Evolutionary conservation across 768 basidiomycete species (phyloP), one percentile per base, ranked within the genome.

Genomic region (Krasilnikovozyma curviuscula): DNA sequence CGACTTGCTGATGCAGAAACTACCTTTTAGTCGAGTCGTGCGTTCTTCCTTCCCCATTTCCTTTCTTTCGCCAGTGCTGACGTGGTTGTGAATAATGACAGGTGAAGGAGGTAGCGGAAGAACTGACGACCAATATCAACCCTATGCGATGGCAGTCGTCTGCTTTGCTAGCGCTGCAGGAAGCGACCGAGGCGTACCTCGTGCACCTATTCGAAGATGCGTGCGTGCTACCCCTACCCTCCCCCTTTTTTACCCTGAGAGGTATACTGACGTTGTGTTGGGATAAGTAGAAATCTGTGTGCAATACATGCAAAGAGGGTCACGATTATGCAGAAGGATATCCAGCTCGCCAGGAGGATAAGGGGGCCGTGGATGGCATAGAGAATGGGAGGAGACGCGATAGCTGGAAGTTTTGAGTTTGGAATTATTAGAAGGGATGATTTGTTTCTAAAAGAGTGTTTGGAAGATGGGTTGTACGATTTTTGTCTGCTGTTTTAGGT

Each of bases 161-260:
- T 5, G 93, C 93, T 5, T 71, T 98, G 48, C 61, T 88, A 58
- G 93, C 93, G 2, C 65, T 98, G 53, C 93, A 98, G 59, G 93
- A 98, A 65, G 93, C 93, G 12, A 85, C 88, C 21, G 88, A 93
- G 64, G 85, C 88, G 13, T 93, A 75, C 58, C 70, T 97, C 16
- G 84, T 98, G 18, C 89, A 97, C 67, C 67, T 97, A 37, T 97
- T 98, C 54, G 93, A 98, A 66, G 93, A 98, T 66, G 86, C 91
- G 84, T 95, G 65, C 69, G 88, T 83, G n/a, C 28, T 28, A 8
- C 9, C 2, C 40, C 34, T 19, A 24, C 24, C 5, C 35, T 21
- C 21, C n/a, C 19, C 31, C 16, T 7, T 14, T 40, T 50, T 29
- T 47, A 27, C 27, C 43, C 19, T 5, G 33, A 34, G 12, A 16